Evolutionary conservation across 371 early-diverging fungal genomes (phyloP).

Genomic region (Zychaea mexicana): DNA sequence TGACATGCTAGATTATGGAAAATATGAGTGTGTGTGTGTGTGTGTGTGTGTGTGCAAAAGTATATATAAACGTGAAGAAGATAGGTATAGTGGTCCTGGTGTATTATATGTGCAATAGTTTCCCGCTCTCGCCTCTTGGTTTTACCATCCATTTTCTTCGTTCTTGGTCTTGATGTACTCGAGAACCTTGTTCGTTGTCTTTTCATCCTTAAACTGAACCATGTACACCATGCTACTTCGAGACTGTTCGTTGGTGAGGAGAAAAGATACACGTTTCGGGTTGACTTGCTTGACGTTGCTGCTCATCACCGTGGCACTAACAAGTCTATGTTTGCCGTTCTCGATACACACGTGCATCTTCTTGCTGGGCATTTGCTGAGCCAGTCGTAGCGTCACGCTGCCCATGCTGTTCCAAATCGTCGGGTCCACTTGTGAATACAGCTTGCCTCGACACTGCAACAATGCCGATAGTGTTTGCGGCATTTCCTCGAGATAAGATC

Average conservation of each 20-base stretch:
- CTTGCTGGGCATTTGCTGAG: slow-evolving; percentile 44
- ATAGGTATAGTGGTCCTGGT: too few relatives aligned
- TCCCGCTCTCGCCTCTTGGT: neutral
- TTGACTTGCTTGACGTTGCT: slow-evolving; percentile 41
- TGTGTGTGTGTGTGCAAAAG: neutral
- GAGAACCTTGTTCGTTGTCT: slow-evolving; percentile 37
- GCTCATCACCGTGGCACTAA: slow-evolving; percentile 42
- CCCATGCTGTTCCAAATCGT: slow-evolving; percentile 49
- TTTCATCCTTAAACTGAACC: slow-evolving; percentile 48
- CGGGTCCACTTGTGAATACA: slow-evolving; percentile 43
- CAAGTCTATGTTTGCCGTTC: slow-evolving; percentile 44
- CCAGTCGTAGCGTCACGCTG: slow-evolving; percentile 32
- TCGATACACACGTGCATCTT: slow-evolving; percentile 48
- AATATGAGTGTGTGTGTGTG: too few relatives aligned
- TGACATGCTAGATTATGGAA: neutral
- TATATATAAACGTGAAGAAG: too few relatives aligned
- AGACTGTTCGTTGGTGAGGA: slow-evolving; percentile 29
- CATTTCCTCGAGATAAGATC: slow-evolving; percentile 29
- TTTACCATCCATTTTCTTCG: slow-evolving; percentile 42
- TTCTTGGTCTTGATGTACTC: slow-evolving; percentile 43
- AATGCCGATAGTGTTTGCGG: slow-evolving; percentile 44
- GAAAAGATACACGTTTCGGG: slow-evolving; percentile 39
- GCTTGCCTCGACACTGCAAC: slow-evolving; percentile 45
- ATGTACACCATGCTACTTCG: slow-evolving; percentile 46
- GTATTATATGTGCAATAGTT: neutral